Percentiles rank a stretch among this genome's conserved stretches.
phyloP scores from a whole-genome alignment of 768 basidiomycete genomes.

The Calocera cornea region DNA sequence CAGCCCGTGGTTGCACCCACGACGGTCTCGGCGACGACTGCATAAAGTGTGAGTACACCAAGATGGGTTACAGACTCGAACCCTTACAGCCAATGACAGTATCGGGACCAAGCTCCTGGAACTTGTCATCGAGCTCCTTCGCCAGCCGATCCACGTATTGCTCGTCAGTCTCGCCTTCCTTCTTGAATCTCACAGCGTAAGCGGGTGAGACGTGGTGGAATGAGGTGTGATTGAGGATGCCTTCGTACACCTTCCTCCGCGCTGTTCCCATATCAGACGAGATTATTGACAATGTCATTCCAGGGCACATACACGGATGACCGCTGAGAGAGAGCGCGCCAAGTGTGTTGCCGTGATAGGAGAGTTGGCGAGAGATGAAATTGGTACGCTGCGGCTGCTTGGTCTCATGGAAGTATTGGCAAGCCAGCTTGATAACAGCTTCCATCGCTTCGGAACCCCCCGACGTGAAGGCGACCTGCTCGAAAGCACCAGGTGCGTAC shows the following conservation, averaged over 20 bases:
- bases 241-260: slow-evolving; percentile 55
- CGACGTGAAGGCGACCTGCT: slow-evolving; percentile 53
- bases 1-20: slow-evolving; percentile 75
- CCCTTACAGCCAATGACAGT: slow-evolving; percentile 69
- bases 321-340: slow-evolving; percentile 52
- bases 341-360: slow-evolving; percentile 77
- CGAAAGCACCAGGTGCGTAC: slow-evolving; percentile 61
- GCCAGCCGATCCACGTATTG: slow-evolving; percentile 66
- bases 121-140: slow-evolving; percentile 74
- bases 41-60: slow-evolving; percentile 1
- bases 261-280: slow-evolving; percentile 5
- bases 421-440: slow-evolving; percentile 63
- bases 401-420: slow-evolving; percentile 59
- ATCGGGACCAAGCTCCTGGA: slow-evolving; percentile 64
- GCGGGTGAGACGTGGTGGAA: slow-evolving; percentile 85
- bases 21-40: slow-evolving; percentile 75
- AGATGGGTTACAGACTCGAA: background rate
- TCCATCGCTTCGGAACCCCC: slow-evolving; percentile 92
- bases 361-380: slow-evolving; percentile 64
- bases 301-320: slow-evolving; percentile 31
- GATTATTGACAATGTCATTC: slow-evolving; percentile 8
- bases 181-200: slow-evolving; percentile 67
- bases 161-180: slow-evolving; percentile 53
- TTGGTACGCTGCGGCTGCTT: slow-evolving; percentile 58
- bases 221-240: slow-evolving; percentile 45